Base-by-base conservation (phyloP, 257 asterid species). In the Plectranthus barbatus region DNA sequence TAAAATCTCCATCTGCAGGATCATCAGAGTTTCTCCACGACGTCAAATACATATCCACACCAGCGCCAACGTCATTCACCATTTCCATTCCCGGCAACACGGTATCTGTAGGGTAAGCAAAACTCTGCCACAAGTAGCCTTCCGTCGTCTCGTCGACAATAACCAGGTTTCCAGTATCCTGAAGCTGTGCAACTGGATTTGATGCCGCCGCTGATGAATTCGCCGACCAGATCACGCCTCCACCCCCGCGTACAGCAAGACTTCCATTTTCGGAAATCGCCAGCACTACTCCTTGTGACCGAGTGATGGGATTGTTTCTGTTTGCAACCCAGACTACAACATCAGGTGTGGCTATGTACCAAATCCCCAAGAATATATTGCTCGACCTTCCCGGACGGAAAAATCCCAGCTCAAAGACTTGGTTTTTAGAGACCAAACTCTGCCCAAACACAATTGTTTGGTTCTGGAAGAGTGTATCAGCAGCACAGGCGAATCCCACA, bases 251-350 rank as follows among this genome's bases (percentile, higher is more conserved):
- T 26, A 72, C 49, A 33, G 52, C 20, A 0, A 68, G 66, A 9
- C 11, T 37, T 45, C 76, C 70, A 17, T 64, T 50, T 11, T 34
- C 19, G 6, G 51, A 21, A 29, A 72, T 1, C 2, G 50, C 23
- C 5, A 76, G 64, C 5, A 11, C 12, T 11, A 37, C 61, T 7
- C 36, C 72, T 1, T 45, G 41, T 4, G 75, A 37, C 9, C 52
- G 11, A 0, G 56, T 23, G 40, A 72, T 46, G 62, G 70, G 76
- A 3, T 53, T 6, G 65, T 68, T 59, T 11, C 76, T 31, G 21
- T 77, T 77, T 1, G 78, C 81, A 48, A 72, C 75, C 81, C 81
- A 72, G 9, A 67, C 62, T 6, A 68, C 57, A 2, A 57, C 26
- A 8, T 68, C 65, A 0, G 76, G 76, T 2, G 76, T 76, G 55